phyloP scores from a whole-genome alignment of 495 filamentous ascomycete genomes.

The Penicillium crystallinum region DNA sequence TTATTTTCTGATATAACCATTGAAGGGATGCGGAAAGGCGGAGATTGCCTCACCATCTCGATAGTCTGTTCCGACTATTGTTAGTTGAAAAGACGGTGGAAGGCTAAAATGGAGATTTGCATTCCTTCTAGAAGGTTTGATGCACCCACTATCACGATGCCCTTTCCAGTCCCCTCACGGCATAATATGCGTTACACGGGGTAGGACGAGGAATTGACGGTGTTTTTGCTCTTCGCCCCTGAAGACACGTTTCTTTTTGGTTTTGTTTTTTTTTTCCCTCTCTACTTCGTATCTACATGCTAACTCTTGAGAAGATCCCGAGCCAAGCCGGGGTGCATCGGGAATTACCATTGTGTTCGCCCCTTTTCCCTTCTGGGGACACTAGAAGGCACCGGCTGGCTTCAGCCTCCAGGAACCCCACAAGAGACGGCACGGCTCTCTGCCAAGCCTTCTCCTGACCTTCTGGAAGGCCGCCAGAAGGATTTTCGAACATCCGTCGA shows the following conservation, averaged over 20 bases:
- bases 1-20: neutral
- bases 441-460: constrained; percentile 36
- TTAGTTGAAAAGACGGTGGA: constrained; percentile 15
- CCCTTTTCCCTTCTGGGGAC: constrained; percentile 16
- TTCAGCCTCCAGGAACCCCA: constrained; percentile 26
- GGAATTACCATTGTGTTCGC: constrained; percentile 21
- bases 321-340: constrained; percentile 10
- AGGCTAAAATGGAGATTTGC: constrained; percentile 13
- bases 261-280: neutral
- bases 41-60: constrained; percentile 17
- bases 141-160: neutral
- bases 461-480: constrained; percentile 40
- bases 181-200: constrained; percentile 2
- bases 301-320: constrained; percentile 13
- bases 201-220: neutral
- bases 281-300: too few species aligned
- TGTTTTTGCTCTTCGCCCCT: neutral
- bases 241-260: neutral
- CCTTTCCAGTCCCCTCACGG: neutral
- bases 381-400: constrained; percentile 12
- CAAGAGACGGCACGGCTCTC: constrained; percentile 22
- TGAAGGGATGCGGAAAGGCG: neutral
- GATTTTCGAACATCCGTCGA: constrained; percentile 26
- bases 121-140: constrained; percentile 26
- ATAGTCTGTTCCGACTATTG: constrained; percentile 23